A percentile compares a stretch with the other conserved stretches of the same genome.
These are phyloP conservation scores for Didymella lethalis DNA, from an alignment of 2,329 filamentous ascomycete genomes.

Conservation along the genomic window DNA sequence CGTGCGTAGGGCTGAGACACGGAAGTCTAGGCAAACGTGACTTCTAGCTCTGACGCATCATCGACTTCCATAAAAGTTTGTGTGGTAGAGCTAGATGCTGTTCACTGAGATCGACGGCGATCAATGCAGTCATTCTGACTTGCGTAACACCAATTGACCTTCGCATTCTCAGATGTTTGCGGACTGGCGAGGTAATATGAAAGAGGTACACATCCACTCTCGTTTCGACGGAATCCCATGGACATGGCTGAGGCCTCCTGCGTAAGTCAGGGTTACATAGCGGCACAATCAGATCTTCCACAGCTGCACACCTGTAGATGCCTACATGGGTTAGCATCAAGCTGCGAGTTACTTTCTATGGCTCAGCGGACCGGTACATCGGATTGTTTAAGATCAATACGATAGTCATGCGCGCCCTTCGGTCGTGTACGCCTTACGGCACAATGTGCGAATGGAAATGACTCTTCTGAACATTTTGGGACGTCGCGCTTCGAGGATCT, in stretches of 20 bases:
- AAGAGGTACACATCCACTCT: not conserved
- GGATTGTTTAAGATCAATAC: conserved; percentile 4
- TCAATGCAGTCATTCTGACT: conserved; percentile 13
- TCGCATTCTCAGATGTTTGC: conserved; percentile 8
- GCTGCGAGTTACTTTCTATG: conserved; percentile 2
- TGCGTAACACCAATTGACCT: not conserved
- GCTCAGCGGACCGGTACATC: not conserved
- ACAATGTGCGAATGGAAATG: not conserved
- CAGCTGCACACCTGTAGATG: not conserved
- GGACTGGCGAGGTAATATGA: not conserved
- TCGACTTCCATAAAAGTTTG: not conserved
- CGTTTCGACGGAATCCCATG: not conserved
- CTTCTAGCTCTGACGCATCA: conserved; percentile 3
- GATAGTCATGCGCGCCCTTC: not conserved
- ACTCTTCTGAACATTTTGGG: not conserved
- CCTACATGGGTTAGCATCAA: not conserved
- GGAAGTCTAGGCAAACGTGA: conserved; percentile 29
- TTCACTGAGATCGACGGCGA: not conserved
- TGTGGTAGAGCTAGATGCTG: not conserved
- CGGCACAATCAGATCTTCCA: not conserved
- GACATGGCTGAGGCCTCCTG: not conserved
- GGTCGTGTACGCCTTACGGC: not conserved
- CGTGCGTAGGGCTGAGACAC: conserved; percentile 42
- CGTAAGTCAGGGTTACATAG: conserved; percentile 10
- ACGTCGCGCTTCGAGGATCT: conserved; percentile 2